These are phyloP conservation scores for Phytophthora palmivora DNA, from an alignment of 352 stramenopile species.

Conservation along the genomic window DNA sequence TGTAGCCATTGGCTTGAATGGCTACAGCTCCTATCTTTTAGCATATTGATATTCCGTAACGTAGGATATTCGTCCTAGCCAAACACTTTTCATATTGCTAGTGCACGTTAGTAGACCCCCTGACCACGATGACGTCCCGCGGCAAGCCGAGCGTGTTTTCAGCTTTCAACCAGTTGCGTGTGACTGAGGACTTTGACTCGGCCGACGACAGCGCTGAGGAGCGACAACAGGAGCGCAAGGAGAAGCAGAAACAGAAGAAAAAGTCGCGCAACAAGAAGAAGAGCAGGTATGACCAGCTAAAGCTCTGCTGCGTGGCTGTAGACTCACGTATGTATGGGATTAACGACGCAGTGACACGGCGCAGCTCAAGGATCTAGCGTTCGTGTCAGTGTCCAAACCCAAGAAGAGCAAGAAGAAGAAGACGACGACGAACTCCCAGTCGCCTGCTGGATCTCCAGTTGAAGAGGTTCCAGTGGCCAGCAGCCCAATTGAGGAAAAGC, in stretches of 20 bases:
- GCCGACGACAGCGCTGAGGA: slow-evolving; percentile 61
- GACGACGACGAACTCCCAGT: slow-evolving; percentile 25
- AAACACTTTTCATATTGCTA: slow-evolving; percentile 32
- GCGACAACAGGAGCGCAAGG: slow-evolving; percentile 53
- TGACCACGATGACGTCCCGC: slow-evolving; percentile 41
- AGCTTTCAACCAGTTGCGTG: slow-evolving; percentile 60
- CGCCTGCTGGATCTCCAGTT: slow-evolving; percentile 13
- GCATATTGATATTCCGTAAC: too few species aligned
- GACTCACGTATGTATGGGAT: slow-evolving; percentile 7
- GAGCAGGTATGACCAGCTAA: slow-evolving; percentile 47
- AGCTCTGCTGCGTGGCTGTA: not conserved
- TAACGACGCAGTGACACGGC: slow-evolving; percentile 55
- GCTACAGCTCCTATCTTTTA: not conserved
- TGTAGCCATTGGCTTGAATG: slow-evolving; percentile 17
- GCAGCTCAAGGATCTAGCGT: slow-evolving; percentile 76
- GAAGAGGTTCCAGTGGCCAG: slow-evolving; percentile 19
- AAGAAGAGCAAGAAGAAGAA: slow-evolving; percentile 76
- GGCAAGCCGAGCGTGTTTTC: slow-evolving; percentile 79
- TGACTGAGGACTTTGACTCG: slow-evolving; percentile 52
- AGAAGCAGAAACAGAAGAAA: slow-evolving; percentile 78
- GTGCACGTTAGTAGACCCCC: too few species aligned
- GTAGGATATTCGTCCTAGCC: slow-evolving; percentile 6
- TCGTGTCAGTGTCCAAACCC: slow-evolving; percentile 62
- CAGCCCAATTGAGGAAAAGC: slow-evolving; percentile 6
- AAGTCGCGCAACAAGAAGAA: slow-evolving; percentile 84